phyloP scores from a whole-genome alignment of 2,329 filamentous ascomycete genomes.

The Colletotrichum sp. region DNA sequence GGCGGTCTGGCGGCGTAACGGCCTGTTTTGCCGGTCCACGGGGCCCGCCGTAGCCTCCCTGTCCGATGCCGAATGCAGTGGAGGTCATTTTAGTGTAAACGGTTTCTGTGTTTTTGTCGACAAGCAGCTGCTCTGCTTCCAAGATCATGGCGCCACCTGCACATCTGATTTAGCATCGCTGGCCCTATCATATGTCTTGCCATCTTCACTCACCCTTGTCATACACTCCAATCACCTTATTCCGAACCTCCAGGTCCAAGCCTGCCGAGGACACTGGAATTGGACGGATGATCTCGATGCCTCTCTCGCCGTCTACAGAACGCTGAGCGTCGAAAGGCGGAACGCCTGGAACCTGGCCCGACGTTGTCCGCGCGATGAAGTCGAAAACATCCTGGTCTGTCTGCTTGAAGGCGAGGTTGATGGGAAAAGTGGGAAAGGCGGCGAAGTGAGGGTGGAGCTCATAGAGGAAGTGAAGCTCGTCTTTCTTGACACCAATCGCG shows the following conservation, averaged over 20 bases:
- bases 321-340: conserved; percentile 45
- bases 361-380: conserved; percentile 40
- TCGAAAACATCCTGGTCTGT: conserved; percentile 49
- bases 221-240: conserved; percentile 47
- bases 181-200: background rate
- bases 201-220: conserved; percentile 37
- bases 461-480: conserved; percentile 48
- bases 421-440: conserved; percentile 51
- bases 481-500: conserved; percentile 40
- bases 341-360: conserved; percentile 38
- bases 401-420: conserved; percentile 50
- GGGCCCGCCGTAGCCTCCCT: conserved; percentile 49
- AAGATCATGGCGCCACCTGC: conserved; percentile 45
- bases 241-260: conserved; percentile 42
- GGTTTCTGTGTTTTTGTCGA: conserved; percentile 41
- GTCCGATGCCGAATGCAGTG: conserved; percentile 48
- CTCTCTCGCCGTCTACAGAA: conserved; percentile 46
- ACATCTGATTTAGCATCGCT: background rate
- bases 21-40: conserved; percentile 39
- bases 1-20: conserved; percentile 34
- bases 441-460: conserved; percentile 49
- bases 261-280: conserved; percentile 41
- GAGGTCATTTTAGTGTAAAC: conserved; percentile 43
- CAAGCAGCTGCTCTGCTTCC: conserved; percentile 42
- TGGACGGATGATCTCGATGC: conserved; percentile 40